A percentile compares a stretch with the other conserved stretches of the same genome.
phyloP scores from a whole-genome alignment of 2,329 filamentous ascomycete genomes.

The Alternaria sp. region DNA sequence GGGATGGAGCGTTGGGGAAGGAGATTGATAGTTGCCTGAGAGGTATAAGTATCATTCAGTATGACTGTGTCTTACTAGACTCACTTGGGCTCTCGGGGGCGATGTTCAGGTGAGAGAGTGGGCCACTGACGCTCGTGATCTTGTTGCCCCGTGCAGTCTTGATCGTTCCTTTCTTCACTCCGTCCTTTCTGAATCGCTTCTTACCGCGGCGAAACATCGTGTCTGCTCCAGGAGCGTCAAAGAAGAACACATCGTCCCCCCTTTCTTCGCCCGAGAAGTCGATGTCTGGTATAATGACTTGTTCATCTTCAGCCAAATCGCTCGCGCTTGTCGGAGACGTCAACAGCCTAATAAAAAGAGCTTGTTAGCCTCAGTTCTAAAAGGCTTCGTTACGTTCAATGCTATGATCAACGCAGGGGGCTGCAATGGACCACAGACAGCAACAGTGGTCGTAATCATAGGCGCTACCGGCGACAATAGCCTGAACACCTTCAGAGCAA shows the following conservation, averaged over 20 bases:
- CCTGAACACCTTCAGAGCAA: not conserved
- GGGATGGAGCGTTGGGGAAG: not conserved
- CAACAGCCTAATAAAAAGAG: not conserved
- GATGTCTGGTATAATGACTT: not conserved
- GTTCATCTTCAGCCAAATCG: not conserved
- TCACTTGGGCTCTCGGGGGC: not conserved
- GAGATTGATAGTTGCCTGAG: not conserved
- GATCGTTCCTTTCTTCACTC: not conserved
- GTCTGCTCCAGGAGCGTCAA: not conserved
- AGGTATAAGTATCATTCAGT: not conserved
- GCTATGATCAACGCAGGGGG: not conserved
- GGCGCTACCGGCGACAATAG: not conserved
- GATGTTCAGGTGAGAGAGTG: not conserved
- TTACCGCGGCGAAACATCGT: not conserved
- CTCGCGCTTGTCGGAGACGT: not conserved
- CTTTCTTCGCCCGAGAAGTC: not conserved
- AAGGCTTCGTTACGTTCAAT: accelerated
- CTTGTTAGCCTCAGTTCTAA: not conserved
- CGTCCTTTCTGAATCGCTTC: not conserved
- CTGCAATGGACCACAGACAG: not conserved
- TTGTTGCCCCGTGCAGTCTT: not conserved
- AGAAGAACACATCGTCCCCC: not conserved
- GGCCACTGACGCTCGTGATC: not conserved
- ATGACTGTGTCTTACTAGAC: not conserved
- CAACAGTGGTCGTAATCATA: not conserved